phyloP scores from a whole-genome alignment of 2,329 filamentous ascomycete species.

The Hymenoscyphus fructigenus region DNA sequence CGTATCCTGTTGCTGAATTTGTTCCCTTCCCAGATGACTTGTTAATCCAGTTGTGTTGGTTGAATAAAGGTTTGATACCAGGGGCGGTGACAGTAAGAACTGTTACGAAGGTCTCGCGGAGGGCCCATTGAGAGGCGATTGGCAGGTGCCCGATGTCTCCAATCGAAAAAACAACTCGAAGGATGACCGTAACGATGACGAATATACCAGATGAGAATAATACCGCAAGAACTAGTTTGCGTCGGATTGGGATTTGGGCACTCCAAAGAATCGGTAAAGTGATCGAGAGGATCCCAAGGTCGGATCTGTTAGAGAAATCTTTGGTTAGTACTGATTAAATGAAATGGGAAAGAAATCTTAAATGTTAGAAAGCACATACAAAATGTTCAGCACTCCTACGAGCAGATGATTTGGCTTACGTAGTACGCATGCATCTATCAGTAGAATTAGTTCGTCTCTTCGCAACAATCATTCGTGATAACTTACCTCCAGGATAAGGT shows the following conservation, averaged over 20 bases:
- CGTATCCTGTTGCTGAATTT: not conserved
- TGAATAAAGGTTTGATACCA: constrained; percentile 10
- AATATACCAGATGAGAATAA: constrained; percentile 10
- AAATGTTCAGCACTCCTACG: not conserved
- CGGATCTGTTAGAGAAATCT: not conserved
- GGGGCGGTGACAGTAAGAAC: constrained; percentile 6
- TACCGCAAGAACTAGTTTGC: constrained; percentile 6
- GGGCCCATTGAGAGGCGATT: not conserved
- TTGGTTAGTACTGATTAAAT: not conserved
- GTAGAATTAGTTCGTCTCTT: not conserved
- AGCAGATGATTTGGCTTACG: constrained; percentile 2
- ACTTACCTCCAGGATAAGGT: constrained; percentile 11
- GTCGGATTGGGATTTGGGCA: constrained; percentile 6
- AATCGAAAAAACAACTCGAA: constrained; percentile 4
- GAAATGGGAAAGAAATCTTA: not conserved
- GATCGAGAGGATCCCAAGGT: constrained; percentile 9
- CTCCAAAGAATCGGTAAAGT: constrained; percentile 7
- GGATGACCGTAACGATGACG: constrained; percentile 8
- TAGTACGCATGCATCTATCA: not conserved
- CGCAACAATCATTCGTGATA: not conserved
- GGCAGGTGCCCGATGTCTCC: not conserved
- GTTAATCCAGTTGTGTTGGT: not conserved
- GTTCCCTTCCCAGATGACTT: not conserved
- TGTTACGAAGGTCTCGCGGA: constrained; percentile 10
- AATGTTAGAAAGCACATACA: not conserved